These are phyloP conservation scores for Quercus tomentella DNA, from an alignment of 331 rosid genomes.

Conservation along the genomic window DNA sequence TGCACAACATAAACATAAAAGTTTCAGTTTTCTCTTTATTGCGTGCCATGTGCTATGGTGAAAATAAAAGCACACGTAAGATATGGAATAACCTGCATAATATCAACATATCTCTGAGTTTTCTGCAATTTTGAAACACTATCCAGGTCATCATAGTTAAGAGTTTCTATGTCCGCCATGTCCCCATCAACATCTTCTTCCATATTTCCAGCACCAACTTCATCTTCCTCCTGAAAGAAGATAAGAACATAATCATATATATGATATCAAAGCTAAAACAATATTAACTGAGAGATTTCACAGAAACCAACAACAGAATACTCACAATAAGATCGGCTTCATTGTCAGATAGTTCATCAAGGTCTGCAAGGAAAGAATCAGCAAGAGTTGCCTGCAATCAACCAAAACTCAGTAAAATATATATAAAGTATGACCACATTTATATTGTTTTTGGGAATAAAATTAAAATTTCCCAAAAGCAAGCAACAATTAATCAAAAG, in stretches of 20 bases:
- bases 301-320: not conserved
- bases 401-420: not conserved
- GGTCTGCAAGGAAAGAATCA: slow-evolving; percentile 93
- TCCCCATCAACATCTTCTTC: slow-evolving; percentile 95
- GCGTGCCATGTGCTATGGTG: not conserved
- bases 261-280: not conserved
- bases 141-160: slow-evolving; percentile 87
- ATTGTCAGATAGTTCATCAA: slow-evolving; percentile 91
- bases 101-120: slow-evolving; percentile 66
- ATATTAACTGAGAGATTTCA: not conserved
- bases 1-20: not conserved
- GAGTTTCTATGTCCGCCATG: slow-evolving; percentile 71
- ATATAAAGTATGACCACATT: too few species aligned
- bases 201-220: slow-evolving; percentile 58
- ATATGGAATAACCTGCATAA: slow-evolving; percentile 58
- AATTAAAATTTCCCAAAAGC: not conserved
- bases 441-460: not conserved
- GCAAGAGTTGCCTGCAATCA: slow-evolving; percentile 85
- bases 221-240: slow-evolving; percentile 50
- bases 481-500: not conserved
- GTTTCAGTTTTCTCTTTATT: not conserved
- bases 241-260: not conserved
- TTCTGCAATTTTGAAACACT: slow-evolving; percentile 92
- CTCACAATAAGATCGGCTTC: slow-evolving; percentile 69
- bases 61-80: not conserved